phyloP scores from a whole-genome alignment of 176 grass and related monocot genomes.

The Tillandsia fasciculata region DNA sequence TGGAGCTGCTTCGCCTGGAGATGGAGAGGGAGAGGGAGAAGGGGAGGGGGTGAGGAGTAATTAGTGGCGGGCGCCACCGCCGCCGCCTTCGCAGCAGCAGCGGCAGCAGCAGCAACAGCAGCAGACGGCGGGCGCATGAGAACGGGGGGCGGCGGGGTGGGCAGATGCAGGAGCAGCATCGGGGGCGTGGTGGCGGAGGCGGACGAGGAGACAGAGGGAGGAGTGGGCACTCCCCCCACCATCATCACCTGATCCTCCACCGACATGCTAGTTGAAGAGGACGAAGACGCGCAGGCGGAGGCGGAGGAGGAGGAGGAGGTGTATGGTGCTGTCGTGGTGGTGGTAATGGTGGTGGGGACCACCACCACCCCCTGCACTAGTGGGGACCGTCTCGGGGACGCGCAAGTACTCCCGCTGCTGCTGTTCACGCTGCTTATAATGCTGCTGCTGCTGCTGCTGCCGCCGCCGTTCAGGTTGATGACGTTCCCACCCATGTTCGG shows the following conservation, averaged over 20 bases:
- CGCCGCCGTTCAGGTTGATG: conserved; percentile 17
- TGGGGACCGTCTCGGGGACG: not conserved
- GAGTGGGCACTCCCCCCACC: conserved; percentile 27
- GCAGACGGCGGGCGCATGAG: conserved; percentile 24
- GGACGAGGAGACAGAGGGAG: conserved; percentile 30
- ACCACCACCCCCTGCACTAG: conserved; percentile 19
- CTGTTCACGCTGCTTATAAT: conserved; percentile 1
- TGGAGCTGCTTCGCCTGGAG: not conserved
- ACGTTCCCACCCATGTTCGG: conserved; percentile 23
- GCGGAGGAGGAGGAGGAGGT: not conserved
- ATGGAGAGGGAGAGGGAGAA: conserved; percentile 4
- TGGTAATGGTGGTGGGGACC: conserved; percentile 16
- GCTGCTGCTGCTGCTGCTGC: conserved; percentile 7
- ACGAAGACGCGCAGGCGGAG: too few species aligned
- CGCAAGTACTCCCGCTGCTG: conserved; percentile 10
- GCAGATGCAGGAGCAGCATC: conserved; percentile 31
- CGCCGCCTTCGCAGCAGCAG: not conserved
- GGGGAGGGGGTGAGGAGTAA: not conserved
- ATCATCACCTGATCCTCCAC: conserved; percentile 38
- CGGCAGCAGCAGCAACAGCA: conserved; percentile 13
- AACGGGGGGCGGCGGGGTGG: conserved; percentile 25
- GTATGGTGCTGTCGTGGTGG: conserved; percentile 3
- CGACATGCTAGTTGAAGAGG: not conserved
- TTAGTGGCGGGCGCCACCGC: not conserved
- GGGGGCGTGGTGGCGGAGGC: conserved; percentile 27